A percentile compares a stretch with the other conserved stretches of the same genome.
Evolutionary conservation across 1,284 basidiomycete genomes (phyloP).

Genomic region (Pisolithus thermaeus): DNA sequence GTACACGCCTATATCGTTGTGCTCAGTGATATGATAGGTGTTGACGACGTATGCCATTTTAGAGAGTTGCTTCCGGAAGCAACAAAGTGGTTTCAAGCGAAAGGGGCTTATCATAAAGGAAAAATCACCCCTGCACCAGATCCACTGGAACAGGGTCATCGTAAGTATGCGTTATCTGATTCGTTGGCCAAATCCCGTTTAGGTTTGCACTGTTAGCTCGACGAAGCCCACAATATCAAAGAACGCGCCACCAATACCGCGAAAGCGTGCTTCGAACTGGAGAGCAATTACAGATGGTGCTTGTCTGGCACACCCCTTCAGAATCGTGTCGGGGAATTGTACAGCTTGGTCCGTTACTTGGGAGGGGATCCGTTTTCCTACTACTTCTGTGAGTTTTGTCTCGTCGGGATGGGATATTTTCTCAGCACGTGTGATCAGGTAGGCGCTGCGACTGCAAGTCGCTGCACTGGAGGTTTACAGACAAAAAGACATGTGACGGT

Average conservation of each 20-base stretch:
- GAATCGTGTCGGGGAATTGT: constrained; percentile 96
- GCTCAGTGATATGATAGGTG: constrained; percentile 35
- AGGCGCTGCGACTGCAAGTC: constrained; percentile 84
- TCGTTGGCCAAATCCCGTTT: background rate
- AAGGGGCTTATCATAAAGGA: constrained; percentile 86
- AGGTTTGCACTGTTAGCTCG: constrained; percentile 50
- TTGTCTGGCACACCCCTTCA: constrained; percentile 97
- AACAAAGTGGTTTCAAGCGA: constrained; percentile 87
- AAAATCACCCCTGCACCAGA: constrained; percentile 78
- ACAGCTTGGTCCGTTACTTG: constrained; percentile 90
- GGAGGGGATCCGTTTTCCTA: constrained; percentile 89
- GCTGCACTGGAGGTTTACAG: constrained; percentile 84
- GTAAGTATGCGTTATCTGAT: constrained; percentile 32
- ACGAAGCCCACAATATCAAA: constrained; percentile 98
- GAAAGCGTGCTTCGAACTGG: constrained; percentile 89
- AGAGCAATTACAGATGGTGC: constrained; percentile 88
- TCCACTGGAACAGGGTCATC: constrained; percentile 83
- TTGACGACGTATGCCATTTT: constrained; percentile 81
- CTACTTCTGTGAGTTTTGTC: constrained; percentile 78
- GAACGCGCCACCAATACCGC: constrained; percentile 94
- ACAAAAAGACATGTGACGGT: constrained; percentile 85
- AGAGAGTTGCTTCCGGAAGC: constrained; percentile 91
- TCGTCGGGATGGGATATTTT: background rate
- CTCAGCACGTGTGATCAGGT: constrained; percentile 36
- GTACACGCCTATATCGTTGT: background rate